Evolutionary conservation across 495 filamentous ascomycete genomes (phyloP).

Genomic region (Penicillium chermesinum): DNA sequence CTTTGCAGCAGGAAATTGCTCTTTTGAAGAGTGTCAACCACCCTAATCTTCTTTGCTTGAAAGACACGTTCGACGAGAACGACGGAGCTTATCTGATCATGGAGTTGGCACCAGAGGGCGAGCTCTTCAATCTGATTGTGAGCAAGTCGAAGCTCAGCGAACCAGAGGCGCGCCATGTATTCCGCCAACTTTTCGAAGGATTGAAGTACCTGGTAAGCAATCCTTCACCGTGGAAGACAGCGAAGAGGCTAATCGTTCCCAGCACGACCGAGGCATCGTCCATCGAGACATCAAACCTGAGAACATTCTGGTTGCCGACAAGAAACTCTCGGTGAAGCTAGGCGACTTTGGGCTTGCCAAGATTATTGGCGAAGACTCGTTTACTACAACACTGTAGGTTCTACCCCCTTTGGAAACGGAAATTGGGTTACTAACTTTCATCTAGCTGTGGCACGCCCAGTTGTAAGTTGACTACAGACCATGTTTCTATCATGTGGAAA

Average conservation of each 20-base stretch:
- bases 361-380: slow-evolving; percentile 97
- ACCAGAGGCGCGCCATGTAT: slow-evolving; percentile 75
- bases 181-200: slow-evolving; percentile 87
- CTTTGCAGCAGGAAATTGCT: slow-evolving; percentile 91
- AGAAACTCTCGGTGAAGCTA: slow-evolving; percentile 79
- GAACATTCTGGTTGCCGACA: slow-evolving; percentile 88
- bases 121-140: slow-evolving; percentile 92
- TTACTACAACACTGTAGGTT: slow-evolving; percentile 84
- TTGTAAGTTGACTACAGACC: slow-evolving; percentile 45
- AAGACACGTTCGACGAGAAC: slow-evolving; percentile 89
- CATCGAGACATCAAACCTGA: slow-evolving; percentile 99
- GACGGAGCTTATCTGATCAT: slow-evolving; percentile 89
- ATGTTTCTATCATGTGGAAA: not conserved
- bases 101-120: slow-evolving; percentile 86
- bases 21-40: slow-evolving; percentile 95
- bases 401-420: not conserved
- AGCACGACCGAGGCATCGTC: slow-evolving; percentile 97
- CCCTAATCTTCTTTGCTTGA: slow-evolving; percentile 89
- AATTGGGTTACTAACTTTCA: slow-evolving; percentile 6
- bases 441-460: slow-evolving; percentile 84
- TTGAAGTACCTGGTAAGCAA: slow-evolving; percentile 83
- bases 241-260: not conserved
- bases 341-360: slow-evolving; percentile 98
- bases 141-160: slow-evolving; percentile 84
- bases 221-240: not conserved